These are phyloP conservation scores for Aaosphaeria pasadenensis DNA, from an alignment of 2,329 filamentous ascomycete genomes.

Conservation along the genomic window DNA sequence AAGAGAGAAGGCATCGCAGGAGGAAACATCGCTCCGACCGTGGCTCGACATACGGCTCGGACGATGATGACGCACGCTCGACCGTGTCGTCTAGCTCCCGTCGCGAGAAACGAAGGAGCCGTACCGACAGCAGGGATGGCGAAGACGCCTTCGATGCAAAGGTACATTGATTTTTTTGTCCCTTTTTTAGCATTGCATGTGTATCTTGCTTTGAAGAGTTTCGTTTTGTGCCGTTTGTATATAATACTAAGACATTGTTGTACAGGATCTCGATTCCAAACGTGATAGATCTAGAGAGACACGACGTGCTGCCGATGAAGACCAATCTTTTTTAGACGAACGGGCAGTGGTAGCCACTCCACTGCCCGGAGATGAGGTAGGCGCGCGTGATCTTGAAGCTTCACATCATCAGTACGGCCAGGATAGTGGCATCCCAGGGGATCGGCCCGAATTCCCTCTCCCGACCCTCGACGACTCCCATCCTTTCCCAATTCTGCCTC, in stretches of 20 bases:
- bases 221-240: constrained; percentile 13
- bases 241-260: constrained; percentile 26
- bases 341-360: constrained; percentile 57
- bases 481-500: constrained; percentile 15
- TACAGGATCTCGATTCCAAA: constrained; percentile 29
- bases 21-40: constrained; percentile 44
- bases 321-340: constrained; percentile 62
- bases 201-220: background rate
- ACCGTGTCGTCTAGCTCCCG: constrained; percentile 32
- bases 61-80: constrained; percentile 34
- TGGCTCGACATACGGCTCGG: constrained; percentile 38
- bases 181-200: constrained; percentile 11
- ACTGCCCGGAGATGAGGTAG: constrained; percentile 41
- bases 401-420: constrained; percentile 5
- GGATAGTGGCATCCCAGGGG: constrained; percentile 28
- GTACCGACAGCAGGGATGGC: constrained; percentile 31
- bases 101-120: constrained; percentile 42
- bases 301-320: constrained; percentile 32
- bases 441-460: constrained; percentile 29
- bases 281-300: constrained; percentile 20
- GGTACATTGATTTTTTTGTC: constrained; percentile 32
- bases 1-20: constrained; percentile 35
- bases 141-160: constrained; percentile 33
- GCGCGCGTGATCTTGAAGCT: constrained; percentile 3
- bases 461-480: constrained; percentile 22